Evolutionary conservation across 805 yeast genomes (phyloP).

Genomic region (Wickerhamomyces mucosus): DNA sequence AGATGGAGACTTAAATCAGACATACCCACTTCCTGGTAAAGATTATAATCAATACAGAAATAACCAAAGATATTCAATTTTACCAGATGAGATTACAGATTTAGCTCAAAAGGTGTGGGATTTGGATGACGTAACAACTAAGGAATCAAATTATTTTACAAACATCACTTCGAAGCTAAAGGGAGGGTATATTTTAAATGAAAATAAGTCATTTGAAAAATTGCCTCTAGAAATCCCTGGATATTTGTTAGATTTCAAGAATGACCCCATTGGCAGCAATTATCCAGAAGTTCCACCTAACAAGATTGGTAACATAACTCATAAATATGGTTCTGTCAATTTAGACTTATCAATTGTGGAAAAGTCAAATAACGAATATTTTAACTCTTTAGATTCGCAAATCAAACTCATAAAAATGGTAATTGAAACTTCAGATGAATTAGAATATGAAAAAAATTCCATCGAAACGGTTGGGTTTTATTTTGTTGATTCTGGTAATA

Average conservation of each 20-base stretch:
- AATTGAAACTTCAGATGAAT: conserved; percentile 29
- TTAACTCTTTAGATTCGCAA: conserved; percentile 26
- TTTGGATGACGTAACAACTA: conserved; percentile 14
- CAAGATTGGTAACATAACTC: conserved; percentile 23
- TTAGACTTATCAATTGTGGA: conserved; percentile 14
- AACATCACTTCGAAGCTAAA: conserved; percentile 40
- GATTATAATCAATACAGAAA: conserved; percentile 37
- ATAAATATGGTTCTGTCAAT: conserved; percentile 22
- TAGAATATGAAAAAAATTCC: conserved; percentile 39
- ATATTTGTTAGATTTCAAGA: conserved; percentile 8
- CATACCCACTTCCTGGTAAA: conserved; percentile 48
- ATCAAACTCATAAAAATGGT: conserved; percentile 29
- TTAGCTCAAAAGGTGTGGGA: conserved; percentile 48
- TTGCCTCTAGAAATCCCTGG: conserved; percentile 16
- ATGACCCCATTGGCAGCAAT: neutral
- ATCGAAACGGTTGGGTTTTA: conserved; percentile 52
- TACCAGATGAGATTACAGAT: conserved; percentile 49
- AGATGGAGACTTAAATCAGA: conserved; percentile 32
- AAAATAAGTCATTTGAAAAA: conserved; percentile 7
- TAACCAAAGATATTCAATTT: conserved; percentile 41
- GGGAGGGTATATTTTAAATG: conserved; percentile 29
- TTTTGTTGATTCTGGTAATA: conserved; percentile 56
- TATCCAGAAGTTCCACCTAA: neutral
- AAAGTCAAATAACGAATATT: conserved; percentile 13
- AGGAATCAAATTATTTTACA: conserved; percentile 20